A percentile compares a stretch with the other conserved stretches of the same genome.
Conservation (phyloP, 352 stramenopile species). For the Blastocystis sp. region DNA sequence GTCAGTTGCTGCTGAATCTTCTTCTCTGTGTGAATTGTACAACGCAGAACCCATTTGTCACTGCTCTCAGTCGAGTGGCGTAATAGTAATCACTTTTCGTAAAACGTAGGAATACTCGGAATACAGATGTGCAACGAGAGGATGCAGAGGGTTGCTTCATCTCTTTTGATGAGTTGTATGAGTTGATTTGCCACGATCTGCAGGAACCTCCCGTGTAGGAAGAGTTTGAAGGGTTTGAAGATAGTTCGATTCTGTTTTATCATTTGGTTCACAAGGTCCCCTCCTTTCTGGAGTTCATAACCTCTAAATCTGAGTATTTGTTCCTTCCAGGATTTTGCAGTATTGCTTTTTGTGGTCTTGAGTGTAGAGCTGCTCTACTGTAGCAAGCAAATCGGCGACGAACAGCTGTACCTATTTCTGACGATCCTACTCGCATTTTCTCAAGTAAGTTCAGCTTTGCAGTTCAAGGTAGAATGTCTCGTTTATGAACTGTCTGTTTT, state of each 20-base stretch:
- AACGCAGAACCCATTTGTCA: neutral
- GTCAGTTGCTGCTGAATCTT: neutral
- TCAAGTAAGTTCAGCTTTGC: neutral
- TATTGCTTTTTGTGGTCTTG: neutral
- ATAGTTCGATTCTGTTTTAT: constrained; percentile 22
- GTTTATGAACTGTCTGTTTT: constrained; percentile 22
- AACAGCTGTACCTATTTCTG: constrained; percentile 11
- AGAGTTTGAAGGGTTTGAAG: neutral
- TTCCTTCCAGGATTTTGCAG: neutral
- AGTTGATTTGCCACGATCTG: neutral
- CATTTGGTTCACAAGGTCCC: constrained; percentile 4
- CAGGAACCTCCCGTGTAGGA: neutral
- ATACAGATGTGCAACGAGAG: neutral
- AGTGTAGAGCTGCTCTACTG: neutral
- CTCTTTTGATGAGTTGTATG: neutral
- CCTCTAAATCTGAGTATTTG: neutral
- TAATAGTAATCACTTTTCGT: neutral
- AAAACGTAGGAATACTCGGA: neutral
- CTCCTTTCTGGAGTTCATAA: neutral
- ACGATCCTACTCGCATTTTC: neutral
- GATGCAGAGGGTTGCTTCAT: neutral
- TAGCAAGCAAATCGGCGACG: neutral
- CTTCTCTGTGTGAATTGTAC: constrained; percentile 8
- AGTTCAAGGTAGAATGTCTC: neutral
- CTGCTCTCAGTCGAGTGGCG: neutral